Evolutionary conservation across 192 early-diverging fungal genomes (phyloP), one percentile per base, ranked within the genome.

Genomic region (Coemansia aciculifera): DNA sequence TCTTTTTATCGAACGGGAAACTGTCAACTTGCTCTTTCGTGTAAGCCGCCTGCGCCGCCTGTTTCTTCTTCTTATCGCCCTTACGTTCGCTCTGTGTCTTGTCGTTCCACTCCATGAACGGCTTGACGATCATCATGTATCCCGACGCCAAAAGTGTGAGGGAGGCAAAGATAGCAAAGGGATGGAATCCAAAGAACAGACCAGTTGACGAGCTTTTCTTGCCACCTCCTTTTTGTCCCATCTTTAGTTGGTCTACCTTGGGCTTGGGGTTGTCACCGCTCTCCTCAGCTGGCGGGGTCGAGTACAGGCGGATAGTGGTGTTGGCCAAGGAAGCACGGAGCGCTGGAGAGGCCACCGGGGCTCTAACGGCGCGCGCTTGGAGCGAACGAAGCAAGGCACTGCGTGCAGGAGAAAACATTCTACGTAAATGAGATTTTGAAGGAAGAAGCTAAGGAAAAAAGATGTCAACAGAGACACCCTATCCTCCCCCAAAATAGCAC

Each of bases 1-100:
- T 87, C 23, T 88, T 88, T 64, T 91, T 64, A 52, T 67, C 57
- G 52, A 87, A 84, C 29, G 73, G 78, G 66, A 85, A 85, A 9
- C 13, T 3, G 1, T 63, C 71, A 11, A 81, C 57, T 36, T 76
- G 57, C 56, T 63, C 65, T 10, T 72, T 62, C 0, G 61, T 51
- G 59, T 73, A 76, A 11, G 59, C 42, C 2, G 12, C 56, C 37
- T 60, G n/a, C 12, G 59, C 77, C 4, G 2, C 17, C n/a, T 62
- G 27, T 27, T 44, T 27, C 59, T 39, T 57, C 34, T 38, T 66
- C 17, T 21, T 27, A 9, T 63, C 43, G n/a, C 64, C 57, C 12
- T 51, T 57, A 13, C 54, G 34, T 48, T 63, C 40, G 24, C 60
- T 24, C 68, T 67, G 63, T 17, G 62, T 39, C 42, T 64, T 42